Conservation (phyloP, 176 grass and related monocot species). For the Rhynchospora pubera region DNA sequence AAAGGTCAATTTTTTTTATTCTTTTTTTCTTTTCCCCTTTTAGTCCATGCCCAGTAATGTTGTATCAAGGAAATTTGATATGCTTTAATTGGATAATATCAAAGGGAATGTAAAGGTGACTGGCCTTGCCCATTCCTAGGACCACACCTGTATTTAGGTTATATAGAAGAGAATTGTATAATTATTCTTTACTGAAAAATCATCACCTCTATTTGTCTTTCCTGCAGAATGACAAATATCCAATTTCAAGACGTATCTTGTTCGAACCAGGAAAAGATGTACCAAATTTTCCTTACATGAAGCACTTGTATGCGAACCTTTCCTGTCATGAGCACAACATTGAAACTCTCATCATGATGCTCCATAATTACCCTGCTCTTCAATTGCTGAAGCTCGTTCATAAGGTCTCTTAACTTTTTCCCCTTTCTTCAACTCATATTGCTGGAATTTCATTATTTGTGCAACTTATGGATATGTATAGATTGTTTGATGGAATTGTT, state of each 20-base stretch:
- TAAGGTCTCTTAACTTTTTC: background rate
- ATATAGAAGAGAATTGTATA: background rate
- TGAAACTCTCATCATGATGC: background rate
- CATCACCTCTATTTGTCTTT: background rate
- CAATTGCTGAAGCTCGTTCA: background rate
- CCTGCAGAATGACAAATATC: background rate
- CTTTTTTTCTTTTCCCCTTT: background rate
- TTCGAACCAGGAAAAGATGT: background rate
- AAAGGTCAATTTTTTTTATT: background rate
- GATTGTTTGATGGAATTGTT: too few relatives aligned
- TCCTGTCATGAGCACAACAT: background rate
- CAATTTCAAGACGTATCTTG: background rate
- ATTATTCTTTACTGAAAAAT: background rate
- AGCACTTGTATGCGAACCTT: background rate
- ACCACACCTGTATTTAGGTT: too few relatives aligned
- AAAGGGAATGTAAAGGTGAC: too few relatives aligned
- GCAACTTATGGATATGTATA: too few relatives aligned
- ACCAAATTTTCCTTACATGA: background rate
- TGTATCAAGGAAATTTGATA: too few relatives aligned
- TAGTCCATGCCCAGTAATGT: too few relatives aligned
- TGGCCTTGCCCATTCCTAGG: too few relatives aligned
- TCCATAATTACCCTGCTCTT: background rate
- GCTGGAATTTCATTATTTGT: too few relatives aligned
- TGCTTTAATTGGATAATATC: too few relatives aligned
- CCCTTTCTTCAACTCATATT: too few relatives aligned